Evolutionary conservation across 257 asterid species (phyloP).

Genomic region (Euphrasia confusa): DNA sequence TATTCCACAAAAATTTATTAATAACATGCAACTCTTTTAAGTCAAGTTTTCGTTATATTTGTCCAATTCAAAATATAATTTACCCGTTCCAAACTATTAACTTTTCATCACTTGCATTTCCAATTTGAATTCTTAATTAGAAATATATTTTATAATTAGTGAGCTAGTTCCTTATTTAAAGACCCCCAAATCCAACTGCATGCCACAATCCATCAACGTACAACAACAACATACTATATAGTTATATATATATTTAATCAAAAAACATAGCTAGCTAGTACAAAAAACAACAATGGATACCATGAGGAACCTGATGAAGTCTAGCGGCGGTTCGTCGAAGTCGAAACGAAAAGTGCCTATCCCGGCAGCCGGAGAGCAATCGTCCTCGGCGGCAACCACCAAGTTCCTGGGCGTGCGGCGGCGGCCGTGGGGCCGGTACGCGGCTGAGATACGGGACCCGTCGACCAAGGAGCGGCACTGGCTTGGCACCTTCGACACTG

Average conservation of each 20-base stretch:
- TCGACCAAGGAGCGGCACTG: constrained; percentile 89
- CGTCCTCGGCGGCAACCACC: constrained; percentile 43
- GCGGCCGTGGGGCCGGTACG: constrained; percentile 96
- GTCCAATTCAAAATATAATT: too few relatives aligned
- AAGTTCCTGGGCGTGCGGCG: constrained; percentile 84
- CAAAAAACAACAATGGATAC: constrained; percentile 25
- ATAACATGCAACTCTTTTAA: too few relatives aligned
- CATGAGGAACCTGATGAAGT: constrained; percentile 16
- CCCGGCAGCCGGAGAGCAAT: neutral
- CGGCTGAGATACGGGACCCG: constrained; percentile 97
- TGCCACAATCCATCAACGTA: neutral
- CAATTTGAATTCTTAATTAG: too few relatives aligned
- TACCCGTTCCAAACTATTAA: too few relatives aligned
- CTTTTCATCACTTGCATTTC: too few relatives aligned
- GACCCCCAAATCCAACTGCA: neutral
- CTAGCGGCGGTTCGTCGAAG: constrained; percentile 41
- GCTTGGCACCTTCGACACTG: constrained; percentile 94
- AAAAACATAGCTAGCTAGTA: neutral
- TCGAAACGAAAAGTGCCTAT: constrained; percentile 35
- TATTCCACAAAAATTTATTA: neutral
- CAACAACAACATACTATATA: neutral
- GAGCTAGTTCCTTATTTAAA: neutral
- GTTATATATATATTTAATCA: too few relatives aligned
- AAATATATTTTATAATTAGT: too few relatives aligned
- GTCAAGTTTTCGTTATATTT: too few relatives aligned